A percentile compares a stretch with the other conserved stretches of the same genome.
Conservation (phyloP, 2,329 filamentous ascomycete species). For the Neoascochyta sp. region DNA sequence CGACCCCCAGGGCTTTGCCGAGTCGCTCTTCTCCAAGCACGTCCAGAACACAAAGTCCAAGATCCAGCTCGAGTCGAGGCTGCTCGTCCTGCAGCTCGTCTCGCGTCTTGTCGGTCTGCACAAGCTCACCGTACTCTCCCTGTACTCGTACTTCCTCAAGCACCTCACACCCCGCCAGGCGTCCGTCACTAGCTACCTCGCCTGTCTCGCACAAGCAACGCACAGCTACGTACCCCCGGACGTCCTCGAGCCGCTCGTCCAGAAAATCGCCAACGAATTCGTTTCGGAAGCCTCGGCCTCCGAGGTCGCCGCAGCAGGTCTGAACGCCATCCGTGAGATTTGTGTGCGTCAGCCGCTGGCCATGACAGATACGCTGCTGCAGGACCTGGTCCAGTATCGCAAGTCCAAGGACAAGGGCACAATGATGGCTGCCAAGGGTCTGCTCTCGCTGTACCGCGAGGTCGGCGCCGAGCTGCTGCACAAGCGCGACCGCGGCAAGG, state of each 20-base stretch:
- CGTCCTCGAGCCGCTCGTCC: constrained; percentile 80
- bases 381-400: constrained; percentile 84
- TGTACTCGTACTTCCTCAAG: constrained; percentile 97
- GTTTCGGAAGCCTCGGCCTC: constrained; percentile 89
- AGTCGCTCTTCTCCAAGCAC: constrained; percentile 85
- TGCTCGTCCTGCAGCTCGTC: constrained; percentile 86
- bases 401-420: constrained; percentile 98
- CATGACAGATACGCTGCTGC: constrained; percentile 91
- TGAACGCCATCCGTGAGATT: constrained; percentile 93
- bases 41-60: constrained; percentile 82
- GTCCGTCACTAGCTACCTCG: constrained; percentile 88
- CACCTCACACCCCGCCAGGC: constrained; percentile 81
- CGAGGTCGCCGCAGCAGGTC: constrained; percentile 84
- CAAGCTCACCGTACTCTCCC: constrained; percentile 79
- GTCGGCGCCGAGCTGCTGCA: constrained; percentile 84
- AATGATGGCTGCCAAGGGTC: constrained; percentile 96
- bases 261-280: constrained; percentile 98
- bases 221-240: constrained; percentile 91
- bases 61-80: constrained; percentile 80
- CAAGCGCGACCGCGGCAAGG: constrained; percentile 87
- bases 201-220: constrained; percentile 85
- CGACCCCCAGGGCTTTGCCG: constrained; percentile 90
- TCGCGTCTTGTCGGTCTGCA: constrained; percentile 89
- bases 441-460: constrained; percentile 86
- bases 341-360: constrained; percentile 90